A percentile compares a stretch with the other conserved stretches of the same genome.
These are phyloP conservation scores for Microglena sp. DNA, from an alignment of 139 green algal species.

Conservation along the genomic window DNA sequence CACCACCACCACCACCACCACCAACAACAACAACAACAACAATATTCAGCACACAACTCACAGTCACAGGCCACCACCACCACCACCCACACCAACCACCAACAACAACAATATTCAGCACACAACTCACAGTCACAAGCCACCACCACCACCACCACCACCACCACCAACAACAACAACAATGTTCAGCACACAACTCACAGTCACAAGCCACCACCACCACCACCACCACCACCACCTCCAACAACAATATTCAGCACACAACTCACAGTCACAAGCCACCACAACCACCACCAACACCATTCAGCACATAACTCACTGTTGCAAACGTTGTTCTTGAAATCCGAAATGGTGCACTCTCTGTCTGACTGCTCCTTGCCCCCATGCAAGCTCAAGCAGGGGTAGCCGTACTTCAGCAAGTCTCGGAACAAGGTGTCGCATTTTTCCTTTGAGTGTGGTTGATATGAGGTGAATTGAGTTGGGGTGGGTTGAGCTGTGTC, in stretches of 20 bases:
- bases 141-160: too few species aligned
- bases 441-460: constrained; percentile 67
- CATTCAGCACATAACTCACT: not conserved
- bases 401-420: constrained; percentile 70
- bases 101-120: too few species aligned
- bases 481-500: too few species aligned
- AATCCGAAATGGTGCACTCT: constrained; percentile 91
- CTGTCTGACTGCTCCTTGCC: constrained; percentile 96
- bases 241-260: not conserved
- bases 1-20: too few species aligned
- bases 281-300: not conserved
- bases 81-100: too few species aligned
- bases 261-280: not conserved
- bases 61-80: too few species aligned
- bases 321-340: constrained; percentile 81
- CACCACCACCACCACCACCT: not conserved
- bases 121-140: too few species aligned
- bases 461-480: not conserved
- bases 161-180: too few species aligned
- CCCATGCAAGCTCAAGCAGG: constrained; percentile 89
- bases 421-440: constrained; percentile 83
- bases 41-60: too few species aligned
- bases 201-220: not conserved
- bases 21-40: too few species aligned
- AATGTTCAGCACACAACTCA: not conserved